Base-by-base conservation (phyloP, 805 yeast genomes). In the Teunomyces tritomae region DNA sequence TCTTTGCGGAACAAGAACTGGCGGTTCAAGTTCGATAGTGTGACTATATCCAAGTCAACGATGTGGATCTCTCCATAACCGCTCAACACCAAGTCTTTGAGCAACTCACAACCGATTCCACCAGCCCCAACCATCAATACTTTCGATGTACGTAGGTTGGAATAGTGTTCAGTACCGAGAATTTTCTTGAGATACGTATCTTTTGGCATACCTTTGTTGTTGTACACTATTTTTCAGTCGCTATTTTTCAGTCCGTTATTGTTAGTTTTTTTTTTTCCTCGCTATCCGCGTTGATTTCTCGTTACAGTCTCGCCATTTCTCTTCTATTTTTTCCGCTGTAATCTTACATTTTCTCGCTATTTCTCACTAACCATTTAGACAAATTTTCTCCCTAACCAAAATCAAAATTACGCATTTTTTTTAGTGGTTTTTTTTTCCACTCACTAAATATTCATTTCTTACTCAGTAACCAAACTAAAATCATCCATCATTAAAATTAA, bases 31-130 rank as follows among this genome's bases (percentile, higher is more conserved):
- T 94, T 94, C 47, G 96, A 86, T 28, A 94, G 71, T 54, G 96
- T 97, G 56, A 94, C 89, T 0, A 98, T 94, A 62, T 94, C 99
- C 47, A 94, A 74, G 68, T 94, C 99, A n/a, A 91, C 91, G 28
- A 91, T 78, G 61, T 89, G 96, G 48, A 91, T 84, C 58, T 88
- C 95, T 2, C 94, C 94, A 54, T 85, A 85, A 6, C 94, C 91
- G 64, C 87, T 74, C 52, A 89, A 67, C 4, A 88, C 81, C 43
- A 91, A 70, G 60, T 91, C 86, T 61, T 91, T 91, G 49, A 91
- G 71, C 39, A 91, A 70, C 64, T 91, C 98, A 63, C 96, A 91
- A 2, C 98, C 98, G 54, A 91, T 90, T 5, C 98, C 98, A 28
- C 98, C 98, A 1, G 97, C 96, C 3, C 98, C 98, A 2, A 91